These are phyloP conservation scores for Ophiocordyceps camponoti-saundersi DNA, from an alignment of 2,329 filamentous ascomycete species.

Conservation along the genomic window DNA sequence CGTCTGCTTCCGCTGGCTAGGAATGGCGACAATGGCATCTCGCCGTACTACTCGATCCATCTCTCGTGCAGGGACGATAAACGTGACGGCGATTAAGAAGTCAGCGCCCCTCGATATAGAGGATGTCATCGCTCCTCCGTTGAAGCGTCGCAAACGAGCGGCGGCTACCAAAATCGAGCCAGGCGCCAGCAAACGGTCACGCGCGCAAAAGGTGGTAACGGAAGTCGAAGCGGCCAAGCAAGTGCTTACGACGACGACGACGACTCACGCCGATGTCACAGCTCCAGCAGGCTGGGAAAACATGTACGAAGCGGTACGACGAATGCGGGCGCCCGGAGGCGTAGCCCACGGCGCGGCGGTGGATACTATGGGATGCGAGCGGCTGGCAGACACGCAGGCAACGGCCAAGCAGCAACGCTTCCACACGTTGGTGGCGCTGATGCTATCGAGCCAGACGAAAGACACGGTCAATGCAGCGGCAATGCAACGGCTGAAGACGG, in stretches of 20 bases:
- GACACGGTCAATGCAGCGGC: conserved; percentile 77
- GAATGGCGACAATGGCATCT: conserved; percentile 6
- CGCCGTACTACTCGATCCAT: conserved; percentile 32
- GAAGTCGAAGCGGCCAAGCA: not conserved
- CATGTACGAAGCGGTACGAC: conserved; percentile 59
- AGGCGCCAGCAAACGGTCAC: too few species aligned
- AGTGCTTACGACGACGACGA: not conserved
- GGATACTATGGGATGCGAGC: conserved; percentile 93
- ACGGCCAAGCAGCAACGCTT: conserved; percentile 48
- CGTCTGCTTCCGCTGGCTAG: not conserved
- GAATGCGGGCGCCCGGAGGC: conserved; percentile 49
- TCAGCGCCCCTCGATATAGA: conserved; percentile 32
- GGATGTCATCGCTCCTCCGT: conserved; percentile 25
- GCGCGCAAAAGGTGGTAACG: too few species aligned
- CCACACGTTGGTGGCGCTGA: conserved; percentile 73
- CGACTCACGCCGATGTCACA: not conserved
- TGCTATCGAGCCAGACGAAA: conserved; percentile 87
- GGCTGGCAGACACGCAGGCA: conserved; percentile 39
- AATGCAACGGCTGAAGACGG: conserved; percentile 62
- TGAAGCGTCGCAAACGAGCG: conserved; percentile 10
- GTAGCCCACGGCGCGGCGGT: conserved; percentile 61
- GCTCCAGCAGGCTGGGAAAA: conserved; percentile 68
- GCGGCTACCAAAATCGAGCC: too few species aligned
- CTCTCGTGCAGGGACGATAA: conserved; percentile 16
- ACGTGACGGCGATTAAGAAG: conserved; percentile 1